These are phyloP conservation scores for Neophaeococcomyces aloes DNA, from an alignment of 2,329 filamentous ascomycete genomes.

Conservation along the genomic window DNA sequence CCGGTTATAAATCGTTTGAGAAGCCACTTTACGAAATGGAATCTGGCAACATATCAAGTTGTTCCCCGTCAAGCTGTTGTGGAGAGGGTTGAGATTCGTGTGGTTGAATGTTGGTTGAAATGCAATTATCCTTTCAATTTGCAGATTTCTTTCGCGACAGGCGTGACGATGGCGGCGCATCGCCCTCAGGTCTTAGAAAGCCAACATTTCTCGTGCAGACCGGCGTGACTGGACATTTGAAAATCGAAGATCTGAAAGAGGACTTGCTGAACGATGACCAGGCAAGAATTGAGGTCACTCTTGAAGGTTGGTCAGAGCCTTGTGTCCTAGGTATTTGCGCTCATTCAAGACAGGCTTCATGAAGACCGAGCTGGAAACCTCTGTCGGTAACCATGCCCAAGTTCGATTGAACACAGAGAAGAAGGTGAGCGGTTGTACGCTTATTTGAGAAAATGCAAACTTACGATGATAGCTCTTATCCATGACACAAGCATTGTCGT, in stretches of 20 bases:
- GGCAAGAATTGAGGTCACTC: neutral
- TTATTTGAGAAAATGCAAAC: neutral
- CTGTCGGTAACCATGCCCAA: neutral
- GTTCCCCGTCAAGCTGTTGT: too few relatives aligned
- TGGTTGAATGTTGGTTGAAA: constrained; percentile 15
- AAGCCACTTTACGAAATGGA: too few relatives aligned
- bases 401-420: constrained; percentile 1
- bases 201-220: constrained; percentile 5
- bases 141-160: constrained; percentile 2
- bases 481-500: constrained; percentile 6
- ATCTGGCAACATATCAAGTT: too few relatives aligned
- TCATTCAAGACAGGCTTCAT: neutral
- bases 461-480: neutral
- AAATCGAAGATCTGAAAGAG: neutral
- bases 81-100: constrained; percentile 10
- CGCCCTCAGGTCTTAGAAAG: neutral
- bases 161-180: neutral
- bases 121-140: constrained; percentile 3
- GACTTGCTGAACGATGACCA: neutral
- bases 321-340: neutral
- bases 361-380: neutral
- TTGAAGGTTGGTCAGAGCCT: neutral
- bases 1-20: too few relatives aligned
- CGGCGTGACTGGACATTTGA: neutral
- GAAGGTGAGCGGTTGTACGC: neutral